Evolutionary conservation across 2,329 filamentous ascomycete species (phyloP).

Genomic region (Sphaerulina musiva): DNA sequence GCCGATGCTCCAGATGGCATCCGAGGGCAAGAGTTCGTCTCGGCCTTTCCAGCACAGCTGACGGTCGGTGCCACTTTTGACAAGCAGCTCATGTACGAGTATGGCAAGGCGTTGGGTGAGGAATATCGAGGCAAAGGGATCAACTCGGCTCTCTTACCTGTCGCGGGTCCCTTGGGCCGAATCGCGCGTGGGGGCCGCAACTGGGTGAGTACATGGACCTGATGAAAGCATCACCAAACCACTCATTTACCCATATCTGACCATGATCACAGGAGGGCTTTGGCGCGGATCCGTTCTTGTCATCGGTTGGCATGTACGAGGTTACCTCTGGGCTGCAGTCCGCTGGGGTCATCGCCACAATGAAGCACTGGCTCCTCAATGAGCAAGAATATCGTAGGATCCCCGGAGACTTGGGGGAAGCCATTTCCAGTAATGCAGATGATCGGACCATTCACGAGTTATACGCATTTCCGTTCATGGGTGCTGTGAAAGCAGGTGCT

Average conservation of each 20-base stretch:
- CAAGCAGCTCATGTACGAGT: constrained; percentile 46
- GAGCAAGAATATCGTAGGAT: constrained; percentile 57
- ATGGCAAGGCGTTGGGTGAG: constrained; percentile 48
- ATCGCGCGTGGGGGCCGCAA: constrained; percentile 26
- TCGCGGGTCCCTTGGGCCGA: constrained; percentile 53
- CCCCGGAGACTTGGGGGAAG: constrained; percentile 17
- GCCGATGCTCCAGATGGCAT: constrained; percentile 48
- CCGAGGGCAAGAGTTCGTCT: constrained; percentile 65
- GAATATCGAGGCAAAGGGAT: constrained; percentile 31
- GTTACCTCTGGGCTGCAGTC: constrained; percentile 51
- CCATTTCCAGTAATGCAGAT: constrained; percentile 53
- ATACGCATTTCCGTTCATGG: constrained; percentile 42
- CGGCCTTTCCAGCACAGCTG: constrained; percentile 73
- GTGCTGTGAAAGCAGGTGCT: constrained; percentile 46
- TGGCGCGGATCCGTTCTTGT: constrained; percentile 59
- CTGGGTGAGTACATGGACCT: constrained; percentile 37
- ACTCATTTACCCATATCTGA: background rate
- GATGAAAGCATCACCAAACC: background rate
- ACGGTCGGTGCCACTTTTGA: constrained; percentile 50
- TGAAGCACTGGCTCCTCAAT: constrained; percentile 46
- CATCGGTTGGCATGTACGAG: constrained; percentile 44
- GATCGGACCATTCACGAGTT: constrained; percentile 50
- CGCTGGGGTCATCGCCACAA: constrained; percentile 29
- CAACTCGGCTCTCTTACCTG: constrained; percentile 52
- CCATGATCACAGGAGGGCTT: constrained; percentile 42